Evolutionary conservation across 192 early-diverging fungal species (phyloP).

Genomic region (Piromyces finnis): DNA sequence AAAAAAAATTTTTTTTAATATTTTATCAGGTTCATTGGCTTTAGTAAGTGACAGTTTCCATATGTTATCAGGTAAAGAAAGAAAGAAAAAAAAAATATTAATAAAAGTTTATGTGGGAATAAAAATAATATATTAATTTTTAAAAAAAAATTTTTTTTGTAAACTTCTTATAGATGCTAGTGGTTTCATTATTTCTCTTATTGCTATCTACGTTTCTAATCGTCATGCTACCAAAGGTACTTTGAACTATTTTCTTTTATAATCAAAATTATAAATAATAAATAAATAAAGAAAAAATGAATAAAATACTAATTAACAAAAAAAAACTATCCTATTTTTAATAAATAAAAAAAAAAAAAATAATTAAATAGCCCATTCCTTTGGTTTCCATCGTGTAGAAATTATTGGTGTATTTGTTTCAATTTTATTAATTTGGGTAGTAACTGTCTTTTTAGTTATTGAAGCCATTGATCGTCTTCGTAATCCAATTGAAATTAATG

Average conservation of each 20-base stretch:
- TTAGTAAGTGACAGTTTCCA: conserved; percentile 64
- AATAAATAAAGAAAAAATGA: no score
- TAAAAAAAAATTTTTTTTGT: not conserved
- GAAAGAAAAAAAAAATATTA: not conserved
- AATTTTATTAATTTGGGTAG: conserved; percentile 59
- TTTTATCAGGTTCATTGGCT: conserved; percentile 50
- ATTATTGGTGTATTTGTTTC: conserved; percentile 59
- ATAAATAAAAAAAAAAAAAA: no score
- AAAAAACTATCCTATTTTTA: no score
- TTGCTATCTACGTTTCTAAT: conserved; percentile 40
- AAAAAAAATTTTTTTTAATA: no score
- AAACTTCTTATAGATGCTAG: conserved; percentile 27
- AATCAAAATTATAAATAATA: not conserved
- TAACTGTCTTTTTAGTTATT: conserved; percentile 43
- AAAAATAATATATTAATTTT: not conserved
- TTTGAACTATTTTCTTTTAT: not conserved
- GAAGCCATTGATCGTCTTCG: conserved; percentile 52
- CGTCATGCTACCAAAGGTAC: conserved; percentile 38
- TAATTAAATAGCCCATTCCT: conserved; percentile 30
- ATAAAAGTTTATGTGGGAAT: not conserved
- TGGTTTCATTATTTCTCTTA: conserved; percentile 52
- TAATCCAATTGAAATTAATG: conserved; percentile 43
- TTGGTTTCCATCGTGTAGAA: conserved; percentile 60
- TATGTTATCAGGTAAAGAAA: conserved; percentile 35
- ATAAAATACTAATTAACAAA: no score